Evolutionary conservation across 306 rosid species (phyloP).

Genomic region (Cicer bijugum): DNA sequence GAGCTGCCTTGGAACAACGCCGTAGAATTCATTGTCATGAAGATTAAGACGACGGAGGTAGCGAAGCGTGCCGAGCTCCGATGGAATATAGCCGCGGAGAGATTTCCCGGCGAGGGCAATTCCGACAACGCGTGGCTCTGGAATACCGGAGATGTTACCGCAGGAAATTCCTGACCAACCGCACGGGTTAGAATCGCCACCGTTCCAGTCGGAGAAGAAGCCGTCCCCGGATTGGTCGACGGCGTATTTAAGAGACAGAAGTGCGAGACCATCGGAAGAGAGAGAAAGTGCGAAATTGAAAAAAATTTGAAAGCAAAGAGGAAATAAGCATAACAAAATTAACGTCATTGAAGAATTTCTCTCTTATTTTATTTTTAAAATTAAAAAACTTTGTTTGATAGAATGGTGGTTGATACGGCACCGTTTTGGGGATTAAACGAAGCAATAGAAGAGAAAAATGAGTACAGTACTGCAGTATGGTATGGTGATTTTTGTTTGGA

Average conservation of each 20-base stretch:
- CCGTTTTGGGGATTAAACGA: conserved; percentile 21
- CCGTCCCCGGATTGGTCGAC: conserved; percentile 56
- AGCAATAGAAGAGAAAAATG: not conserved
- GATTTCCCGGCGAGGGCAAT: conserved; percentile 69
- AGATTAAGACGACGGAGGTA: conserved; percentile 90
- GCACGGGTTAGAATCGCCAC: conserved; percentile 69
- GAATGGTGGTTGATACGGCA: not conserved
- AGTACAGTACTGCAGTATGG: not conserved
- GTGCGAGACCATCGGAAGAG: conserved; percentile 81
- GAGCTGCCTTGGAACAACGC: conserved; percentile 77
- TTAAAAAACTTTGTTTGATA: not conserved
- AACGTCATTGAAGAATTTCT: conserved; percentile 26
- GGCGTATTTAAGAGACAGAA: conserved; percentile 85
- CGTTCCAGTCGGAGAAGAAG: conserved; percentile 74
- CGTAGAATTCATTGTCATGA: conserved; percentile 74
- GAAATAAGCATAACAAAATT: not conserved
- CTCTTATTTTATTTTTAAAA: not conserved
- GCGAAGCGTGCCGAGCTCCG: conserved; percentile 76
- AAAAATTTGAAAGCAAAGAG: conserved; percentile 11
- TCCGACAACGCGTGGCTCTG: conserved; percentile 82
- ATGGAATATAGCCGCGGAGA: conserved; percentile 82
- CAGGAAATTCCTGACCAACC: conserved; percentile 85
- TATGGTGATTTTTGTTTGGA: no score
- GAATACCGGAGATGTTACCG: conserved; percentile 59
- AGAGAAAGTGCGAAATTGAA: conserved; percentile 48